Conservation (phyloP, 208 protist species). For the Leishmania major region DNA sequence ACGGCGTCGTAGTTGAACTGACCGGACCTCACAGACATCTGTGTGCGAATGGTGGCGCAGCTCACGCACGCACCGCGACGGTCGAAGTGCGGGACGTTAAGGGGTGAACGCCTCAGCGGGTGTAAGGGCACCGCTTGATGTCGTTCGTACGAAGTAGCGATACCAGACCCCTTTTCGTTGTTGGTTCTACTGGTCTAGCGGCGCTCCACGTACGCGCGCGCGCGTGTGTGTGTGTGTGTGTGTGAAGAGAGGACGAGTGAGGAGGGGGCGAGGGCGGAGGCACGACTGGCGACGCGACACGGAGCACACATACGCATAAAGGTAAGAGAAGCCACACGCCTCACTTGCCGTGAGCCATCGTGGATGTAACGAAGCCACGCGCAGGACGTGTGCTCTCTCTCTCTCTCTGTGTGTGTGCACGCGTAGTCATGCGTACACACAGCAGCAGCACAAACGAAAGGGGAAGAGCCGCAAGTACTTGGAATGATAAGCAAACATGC, state of each 20-base stretch:
- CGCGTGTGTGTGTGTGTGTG: background rate
- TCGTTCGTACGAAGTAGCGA: background rate
- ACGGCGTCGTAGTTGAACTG: constrained; percentile 66
- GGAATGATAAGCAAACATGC: background rate
- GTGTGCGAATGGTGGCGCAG: background rate
- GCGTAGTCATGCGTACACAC: background rate
- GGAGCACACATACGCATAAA: background rate
- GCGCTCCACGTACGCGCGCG: background rate
- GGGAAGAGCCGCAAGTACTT: background rate
- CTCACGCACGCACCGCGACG: background rate
- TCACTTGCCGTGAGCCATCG: background rate
- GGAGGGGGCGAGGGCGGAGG: too few relatives aligned
- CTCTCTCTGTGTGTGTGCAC: background rate
- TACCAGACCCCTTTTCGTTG: background rate
- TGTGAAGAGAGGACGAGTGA: too few relatives aligned
- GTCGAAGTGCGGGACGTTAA: background rate
- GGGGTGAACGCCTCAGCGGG: background rate
- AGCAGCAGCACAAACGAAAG: background rate
- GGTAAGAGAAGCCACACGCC: background rate
- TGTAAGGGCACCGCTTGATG: background rate
- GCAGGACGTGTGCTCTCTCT: background rate
- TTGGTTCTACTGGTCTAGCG: background rate
- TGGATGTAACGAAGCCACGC: background rate
- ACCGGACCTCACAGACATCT: constrained; percentile 57
- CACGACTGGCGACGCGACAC: too few relatives aligned